A percentile compares a stretch with the other conserved stretches of the same genome.
These are phyloP conservation scores for Diplodia intermedia DNA, from an alignment of 2,329 filamentous ascomycete genomes.

Conservation along the genomic window DNA sequence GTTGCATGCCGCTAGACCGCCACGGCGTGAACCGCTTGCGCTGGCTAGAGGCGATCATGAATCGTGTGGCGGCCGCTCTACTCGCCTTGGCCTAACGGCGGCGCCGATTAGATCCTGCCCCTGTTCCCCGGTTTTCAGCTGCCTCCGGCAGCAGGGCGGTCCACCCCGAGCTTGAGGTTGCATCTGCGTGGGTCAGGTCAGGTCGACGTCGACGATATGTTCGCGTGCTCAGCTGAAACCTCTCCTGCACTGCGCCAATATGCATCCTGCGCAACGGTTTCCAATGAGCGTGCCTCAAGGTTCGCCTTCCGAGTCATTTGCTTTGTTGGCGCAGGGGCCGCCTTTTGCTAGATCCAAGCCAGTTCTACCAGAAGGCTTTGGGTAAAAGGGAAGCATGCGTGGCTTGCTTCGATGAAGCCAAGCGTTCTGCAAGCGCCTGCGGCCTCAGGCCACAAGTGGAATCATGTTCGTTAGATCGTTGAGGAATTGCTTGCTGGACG, in stretches of 20 bases:
- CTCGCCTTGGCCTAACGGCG: conserved; percentile 23
- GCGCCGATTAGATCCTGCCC: conserved; percentile 24
- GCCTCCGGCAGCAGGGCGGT: conserved; percentile 1
- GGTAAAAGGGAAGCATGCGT: conserved; percentile 24
- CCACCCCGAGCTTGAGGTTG: conserved; percentile 18
- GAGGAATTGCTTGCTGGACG: conserved; percentile 13
- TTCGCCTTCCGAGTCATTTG: conserved; percentile 24
- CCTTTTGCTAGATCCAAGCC: conserved; percentile 20
- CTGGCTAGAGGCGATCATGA: conserved; percentile 24
- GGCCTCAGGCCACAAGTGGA: conserved; percentile 28
- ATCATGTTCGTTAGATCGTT: conserved; percentile 10
- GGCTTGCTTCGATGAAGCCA: conserved; percentile 27
- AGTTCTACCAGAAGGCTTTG: conserved; percentile 22
- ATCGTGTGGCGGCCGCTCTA: conserved; percentile 26
- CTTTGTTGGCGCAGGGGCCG: conserved; percentile 24
- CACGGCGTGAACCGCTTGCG: conserved; percentile 23
- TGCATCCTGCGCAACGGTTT: conserved; percentile 12
- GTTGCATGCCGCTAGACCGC: conserved; percentile 16
- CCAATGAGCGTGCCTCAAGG: conserved; percentile 22
- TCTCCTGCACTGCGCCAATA: conserved; percentile 9
- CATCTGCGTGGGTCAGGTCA: conserved; percentile 26
- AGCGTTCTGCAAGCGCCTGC: conserved; percentile 19
- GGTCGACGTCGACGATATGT: conserved; percentile 8
- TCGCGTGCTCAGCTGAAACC: conserved; percentile 27
- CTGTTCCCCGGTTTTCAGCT: conserved; percentile 28